Evolutionary conservation across 441 rosid genomes (phyloP).

Genomic region (Eruca vesicaria): DNA sequence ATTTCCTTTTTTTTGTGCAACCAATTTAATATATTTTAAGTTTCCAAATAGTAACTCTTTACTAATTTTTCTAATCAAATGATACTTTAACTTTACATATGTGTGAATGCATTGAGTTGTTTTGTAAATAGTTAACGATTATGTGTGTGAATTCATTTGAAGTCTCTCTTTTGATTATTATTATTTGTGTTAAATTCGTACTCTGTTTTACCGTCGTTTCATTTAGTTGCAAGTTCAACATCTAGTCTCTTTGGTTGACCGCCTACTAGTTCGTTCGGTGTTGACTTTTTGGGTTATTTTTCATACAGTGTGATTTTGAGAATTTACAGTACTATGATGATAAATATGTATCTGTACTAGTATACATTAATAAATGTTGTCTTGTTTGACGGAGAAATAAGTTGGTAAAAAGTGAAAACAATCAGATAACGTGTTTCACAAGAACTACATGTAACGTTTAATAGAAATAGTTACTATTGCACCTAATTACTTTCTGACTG

Average conservation of each 20-base stretch:
- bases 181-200: no score
- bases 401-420: background rate
- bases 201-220: conserved; percentile 5
- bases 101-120: background rate
- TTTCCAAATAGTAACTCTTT: background rate
- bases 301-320: conserved; percentile 2
- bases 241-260: conserved; percentile 32
- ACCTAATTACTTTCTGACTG: conserved; percentile 4
- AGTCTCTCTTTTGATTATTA: background rate
- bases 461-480: background rate
- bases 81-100: background rate
- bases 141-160: background rate
- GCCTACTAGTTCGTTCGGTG: conserved; percentile 1
- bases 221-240: conserved; percentile 17
- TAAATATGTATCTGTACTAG: background rate
- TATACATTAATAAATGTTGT: background rate
- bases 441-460: background rate
- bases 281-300: conserved; percentile 2
- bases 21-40: background rate
- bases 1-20: background rate
- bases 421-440: conserved; percentile 17
- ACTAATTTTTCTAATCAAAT: background rate
- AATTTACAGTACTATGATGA: background rate
- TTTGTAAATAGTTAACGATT: background rate
- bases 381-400: background rate